phyloP scores from a whole-genome alignment of 176 grass and related monocot genomes.

The Avena atlantica region DNA sequence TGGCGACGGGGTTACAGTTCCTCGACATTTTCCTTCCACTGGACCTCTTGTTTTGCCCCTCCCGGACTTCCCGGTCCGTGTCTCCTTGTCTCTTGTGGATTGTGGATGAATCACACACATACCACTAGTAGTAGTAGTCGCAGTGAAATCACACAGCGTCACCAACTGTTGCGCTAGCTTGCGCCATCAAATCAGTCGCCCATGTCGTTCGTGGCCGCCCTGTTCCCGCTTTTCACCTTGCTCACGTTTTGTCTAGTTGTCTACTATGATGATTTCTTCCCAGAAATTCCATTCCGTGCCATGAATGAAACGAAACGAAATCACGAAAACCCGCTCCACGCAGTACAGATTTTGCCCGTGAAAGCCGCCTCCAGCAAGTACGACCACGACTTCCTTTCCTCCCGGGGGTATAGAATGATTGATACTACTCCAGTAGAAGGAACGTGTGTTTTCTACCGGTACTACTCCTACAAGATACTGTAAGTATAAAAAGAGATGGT shows the following conservation, averaged over 20 bases:
- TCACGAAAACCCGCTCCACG: not conserved
- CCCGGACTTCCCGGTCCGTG: conserved; percentile 46
- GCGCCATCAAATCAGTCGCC: conserved; percentile 31
- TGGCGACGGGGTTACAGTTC: not conserved
- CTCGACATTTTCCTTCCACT: not conserved
- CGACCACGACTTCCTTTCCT: conserved; percentile 27
- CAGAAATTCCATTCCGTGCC: conserved; percentile 12
- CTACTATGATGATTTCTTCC: not conserved
- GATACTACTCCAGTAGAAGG: not conserved
- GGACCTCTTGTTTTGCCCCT: conserved; percentile 2
- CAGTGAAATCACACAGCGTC: conserved; percentile 38
- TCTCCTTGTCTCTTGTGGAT: conserved; percentile 52
- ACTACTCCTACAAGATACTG: conserved; percentile 8
- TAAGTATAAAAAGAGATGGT: conserved; percentile 16
- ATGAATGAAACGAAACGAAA: not conserved
- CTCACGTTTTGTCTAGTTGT: conserved; percentile 8
- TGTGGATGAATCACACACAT: conserved; percentile 17
- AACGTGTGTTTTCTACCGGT: not conserved
- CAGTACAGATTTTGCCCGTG: conserved; percentile 25
- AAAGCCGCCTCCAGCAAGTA: conserved; percentile 5
- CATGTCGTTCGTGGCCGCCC: not conserved
- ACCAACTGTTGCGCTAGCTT: not conserved
- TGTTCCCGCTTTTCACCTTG: not conserved
- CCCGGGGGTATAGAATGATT: not conserved
- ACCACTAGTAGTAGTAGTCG: not conserved